Base-by-base conservation (phyloP, 1,284 basidiomycete genomes). In the Apiotrichum domesticum region DNA sequence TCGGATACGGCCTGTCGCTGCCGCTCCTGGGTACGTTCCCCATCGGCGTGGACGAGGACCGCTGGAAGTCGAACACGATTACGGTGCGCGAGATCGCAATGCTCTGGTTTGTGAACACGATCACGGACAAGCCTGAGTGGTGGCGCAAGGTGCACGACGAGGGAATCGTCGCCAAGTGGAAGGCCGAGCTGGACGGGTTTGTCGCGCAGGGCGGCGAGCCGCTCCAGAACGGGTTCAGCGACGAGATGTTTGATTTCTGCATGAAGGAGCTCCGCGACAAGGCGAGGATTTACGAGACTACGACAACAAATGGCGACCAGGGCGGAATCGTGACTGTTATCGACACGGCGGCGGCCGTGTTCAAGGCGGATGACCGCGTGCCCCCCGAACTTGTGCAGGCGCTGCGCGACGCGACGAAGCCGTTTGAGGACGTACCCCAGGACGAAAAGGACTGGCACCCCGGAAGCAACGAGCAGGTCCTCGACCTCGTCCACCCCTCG, bases 401-500 rank as follows among this genome's bases (percentile, higher is more conserved):
- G n/a, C 47, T 59, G 21, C 15, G 29, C 33, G 48, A 11, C 4
- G 54, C 47, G 1, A 51, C 37, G 8, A 35, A 9, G n/a, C 37
- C 39, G 3, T 54, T 59, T 33, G 58, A 59, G 44, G 51, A 50
- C n/a, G 52, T 54, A 34, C 54, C 54, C 1, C 39, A 35, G 21
- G 21, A 43, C 15, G 47, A 53, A 5, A 53, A 51, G 44, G 58
- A 56, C 54, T 59, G 58, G 58, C 58, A 59, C 48, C 58, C 58
- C 0, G 58, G 58, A 7, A 51, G 46, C 39, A 32, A 59, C 29
- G 52, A 41, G 32, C 32, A 44, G 51, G 58, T 59, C 13, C 58
- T 59, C 44, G 58, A 59, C 46, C 50, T 59, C 43, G 58, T 59
- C 6, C 58, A 59, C 51, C 58, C 58, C 3, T 55, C 54, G 6